phyloP scores from a whole-genome alignment of 148 eudicot genomes.

The Camellia japonica region DNA sequence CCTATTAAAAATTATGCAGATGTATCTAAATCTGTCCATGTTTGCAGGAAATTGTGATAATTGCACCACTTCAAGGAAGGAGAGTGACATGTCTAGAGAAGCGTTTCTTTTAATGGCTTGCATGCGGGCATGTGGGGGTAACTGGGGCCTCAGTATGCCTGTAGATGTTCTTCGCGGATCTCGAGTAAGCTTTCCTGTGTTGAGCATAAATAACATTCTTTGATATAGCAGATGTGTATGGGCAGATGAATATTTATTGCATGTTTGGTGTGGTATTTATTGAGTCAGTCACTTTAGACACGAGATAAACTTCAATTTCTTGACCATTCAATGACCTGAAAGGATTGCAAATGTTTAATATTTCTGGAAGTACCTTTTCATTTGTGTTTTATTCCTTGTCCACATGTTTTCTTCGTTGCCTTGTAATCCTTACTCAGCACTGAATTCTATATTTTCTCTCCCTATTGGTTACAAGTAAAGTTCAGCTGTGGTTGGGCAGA shows the following conservation, averaged over 20 bases:
- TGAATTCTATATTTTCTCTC: not conserved
- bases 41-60: constrained; percentile 78
- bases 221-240: not conserved
- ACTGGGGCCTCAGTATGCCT: constrained; percentile 80
- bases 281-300: not conserved
- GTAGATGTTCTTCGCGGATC: constrained; percentile 87
- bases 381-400: not conserved
- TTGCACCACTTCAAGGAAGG: constrained; percentile 60
- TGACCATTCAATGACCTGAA: constrained; percentile 5
- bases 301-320: not conserved
- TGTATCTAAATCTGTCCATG: not conserved
- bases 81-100: constrained; percentile 72
- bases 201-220: not conserved
- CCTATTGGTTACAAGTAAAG: not conserved
- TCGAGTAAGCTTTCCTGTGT: constrained; percentile 49
- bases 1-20: not conserved
- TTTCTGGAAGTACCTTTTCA: not conserved
- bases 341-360: not conserved
- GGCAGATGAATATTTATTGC: not conserved
- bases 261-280: constrained; percentile 7
- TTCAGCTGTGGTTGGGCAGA: not conserved
- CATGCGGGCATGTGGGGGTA: constrained; percentile 63
- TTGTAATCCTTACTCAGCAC: not conserved
- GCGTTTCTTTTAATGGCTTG: constrained; percentile 77
- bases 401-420: not conserved